phyloP scores from a whole-genome alignment of 2,329 filamentous ascomycete species.

The Purpureocillium lavendulum region DNA sequence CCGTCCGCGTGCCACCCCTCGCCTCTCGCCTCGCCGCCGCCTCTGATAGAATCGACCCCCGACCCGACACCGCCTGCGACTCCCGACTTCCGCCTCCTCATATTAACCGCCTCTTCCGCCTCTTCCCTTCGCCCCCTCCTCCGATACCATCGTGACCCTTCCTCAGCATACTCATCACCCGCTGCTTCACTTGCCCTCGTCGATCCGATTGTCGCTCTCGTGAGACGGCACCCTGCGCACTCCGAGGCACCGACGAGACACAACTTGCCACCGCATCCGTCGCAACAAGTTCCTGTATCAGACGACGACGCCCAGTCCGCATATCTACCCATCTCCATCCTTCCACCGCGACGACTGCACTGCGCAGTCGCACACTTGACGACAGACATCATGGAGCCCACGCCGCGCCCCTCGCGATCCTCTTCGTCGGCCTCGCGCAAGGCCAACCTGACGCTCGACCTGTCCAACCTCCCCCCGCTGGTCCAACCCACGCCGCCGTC shows the following conservation, averaged over 20 bases:
- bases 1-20: too few species aligned
- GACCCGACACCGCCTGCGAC: too few species aligned
- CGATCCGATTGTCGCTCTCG: too few species aligned
- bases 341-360: background rate
- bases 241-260: background rate
- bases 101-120: too few species aligned
- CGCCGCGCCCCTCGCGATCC: constrained; percentile 28
- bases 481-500: constrained; percentile 65
- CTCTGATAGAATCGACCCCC: too few species aligned
- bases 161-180: too few species aligned
- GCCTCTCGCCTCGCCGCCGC: too few species aligned
- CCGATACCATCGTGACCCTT: too few species aligned
- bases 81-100: too few species aligned
- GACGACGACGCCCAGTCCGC: too few species aligned
- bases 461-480: constrained; percentile 63
- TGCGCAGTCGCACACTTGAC: constrained; percentile 6
- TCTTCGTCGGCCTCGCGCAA: constrained; percentile 37
- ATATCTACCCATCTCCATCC: background rate
- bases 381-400: constrained; percentile 25
- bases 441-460: constrained; percentile 58
- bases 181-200: too few species aligned
- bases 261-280: background rate
- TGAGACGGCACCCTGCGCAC: background rate
- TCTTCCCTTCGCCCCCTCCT: too few species aligned
- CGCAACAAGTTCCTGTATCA: background rate